phyloP scores from a whole-genome alignment of 192 early-diverging fungal genomes.

The Radiomyces spectabilis region DNA sequence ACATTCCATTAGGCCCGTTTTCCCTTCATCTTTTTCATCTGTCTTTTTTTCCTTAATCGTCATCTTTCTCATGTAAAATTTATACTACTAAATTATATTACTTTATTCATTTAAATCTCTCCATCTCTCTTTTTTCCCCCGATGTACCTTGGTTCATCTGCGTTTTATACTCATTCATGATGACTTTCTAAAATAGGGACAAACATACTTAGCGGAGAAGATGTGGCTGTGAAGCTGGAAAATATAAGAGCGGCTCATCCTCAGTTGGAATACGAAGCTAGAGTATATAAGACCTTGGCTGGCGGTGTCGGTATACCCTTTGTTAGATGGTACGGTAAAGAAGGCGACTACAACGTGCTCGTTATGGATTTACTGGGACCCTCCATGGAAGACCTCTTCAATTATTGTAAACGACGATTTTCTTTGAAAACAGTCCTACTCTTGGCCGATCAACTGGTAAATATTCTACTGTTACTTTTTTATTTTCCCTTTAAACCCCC shows the following conservation, averaged over 20 bases:
- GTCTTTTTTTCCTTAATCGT: too few relatives aligned
- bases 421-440: constrained; percentile 80
- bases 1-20: too few relatives aligned
- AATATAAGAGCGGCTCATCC: constrained; percentile 91
- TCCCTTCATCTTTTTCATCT: too few relatives aligned
- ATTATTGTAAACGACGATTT: constrained; percentile 88
- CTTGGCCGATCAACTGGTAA: constrained; percentile 81
- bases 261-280: constrained; percentile 95
- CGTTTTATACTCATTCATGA: neutral
- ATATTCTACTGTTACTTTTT: neutral
- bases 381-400: constrained; percentile 84
- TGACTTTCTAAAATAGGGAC: constrained; percentile 43
- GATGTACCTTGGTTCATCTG: too few relatives aligned
- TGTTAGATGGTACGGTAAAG: constrained; percentile 78
- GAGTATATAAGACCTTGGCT: constrained; percentile 91
- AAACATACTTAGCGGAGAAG: constrained; percentile 86
- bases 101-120: neutral
- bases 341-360: constrained; percentile 78
- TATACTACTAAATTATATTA: too few relatives aligned
- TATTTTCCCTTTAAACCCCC: too few relatives aligned
- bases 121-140: too few relatives aligned
- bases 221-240: constrained; percentile 97
- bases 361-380: constrained; percentile 86
- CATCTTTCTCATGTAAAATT: too few relatives aligned
- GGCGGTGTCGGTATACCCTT: constrained; percentile 91